Evolutionary conservation across 1,139 yeast species (phyloP).

Genomic region (Hemisphaericaspora lyxosophila): DNA sequence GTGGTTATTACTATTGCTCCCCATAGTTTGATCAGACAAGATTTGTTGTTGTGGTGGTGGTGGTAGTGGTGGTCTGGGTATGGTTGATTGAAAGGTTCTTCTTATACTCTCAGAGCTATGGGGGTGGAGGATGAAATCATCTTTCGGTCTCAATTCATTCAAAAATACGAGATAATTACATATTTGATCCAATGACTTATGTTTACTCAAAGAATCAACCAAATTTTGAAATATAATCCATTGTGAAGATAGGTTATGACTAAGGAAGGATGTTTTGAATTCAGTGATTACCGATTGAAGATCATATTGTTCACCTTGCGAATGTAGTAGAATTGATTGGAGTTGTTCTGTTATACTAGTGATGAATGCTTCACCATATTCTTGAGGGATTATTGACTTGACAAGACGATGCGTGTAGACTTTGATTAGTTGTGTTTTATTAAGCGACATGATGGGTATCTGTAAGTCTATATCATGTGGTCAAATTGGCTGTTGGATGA

Average conservation of each 20-base stretch:
- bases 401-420: slow-evolving; percentile 40
- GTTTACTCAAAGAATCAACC: slow-evolving; percentile 29
- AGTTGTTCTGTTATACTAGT: slow-evolving; percentile 36
- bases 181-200: slow-evolving; percentile 33
- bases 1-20: not conserved
- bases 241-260: slow-evolving; percentile 23
- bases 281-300: slow-evolving; percentile 21
- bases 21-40: not conserved
- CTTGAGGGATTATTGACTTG: slow-evolving; percentile 38
- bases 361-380: slow-evolving; percentile 39
- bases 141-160: slow-evolving; percentile 18
- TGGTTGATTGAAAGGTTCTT: not conserved
- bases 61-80: not conserved
- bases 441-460: slow-evolving; percentile 27
- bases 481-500: too few relatives aligned
- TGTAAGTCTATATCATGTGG: too few relatives aligned
- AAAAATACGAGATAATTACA: slow-evolving; percentile 39
- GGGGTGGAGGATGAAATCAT: not conserved
- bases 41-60: slow-evolving; percentile 1
- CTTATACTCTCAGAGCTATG: not conserved
- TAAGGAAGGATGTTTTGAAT: slow-evolving; percentile 29
- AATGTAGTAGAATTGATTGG: slow-evolving; percentile 16
- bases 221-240: slow-evolving; percentile 36
- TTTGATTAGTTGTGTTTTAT: slow-evolving; percentile 33
- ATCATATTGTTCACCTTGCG: slow-evolving; percentile 13